Base-by-base conservation (phyloP, 352 stramenopile species). In the Pythium biforme region DNA sequence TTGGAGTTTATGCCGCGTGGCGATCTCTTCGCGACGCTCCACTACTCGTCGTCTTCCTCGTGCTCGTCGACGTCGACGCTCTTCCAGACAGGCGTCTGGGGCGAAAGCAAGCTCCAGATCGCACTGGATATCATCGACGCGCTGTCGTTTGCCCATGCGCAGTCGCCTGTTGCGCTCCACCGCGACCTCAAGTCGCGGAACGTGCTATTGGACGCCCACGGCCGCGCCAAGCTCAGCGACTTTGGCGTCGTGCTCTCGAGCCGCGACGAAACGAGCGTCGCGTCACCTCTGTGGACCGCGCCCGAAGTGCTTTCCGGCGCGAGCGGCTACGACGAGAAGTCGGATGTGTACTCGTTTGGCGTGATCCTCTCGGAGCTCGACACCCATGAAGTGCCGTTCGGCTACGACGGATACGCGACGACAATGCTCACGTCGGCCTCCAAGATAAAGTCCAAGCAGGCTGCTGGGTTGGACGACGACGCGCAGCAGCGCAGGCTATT, bases 281-380 rank as follows among this genome's bases (percentile, higher is more conserved):
- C 11, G 1, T 64, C 57, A 20, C 48, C 57, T 1, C 43, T 54
- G 47, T 64, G 57, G 57, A 57, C 52, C 1, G 57, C 57, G 8
- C 57, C 57, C 1, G 57, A 64, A n/a, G 47, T 64, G 10, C 33
- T 64, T 6, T 22, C 48, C 1, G 47, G 47, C 1, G 37, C 23
- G 14, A n/a, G 27, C 2, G n/a, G 33, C 6, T 57, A 57, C 47
- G 47, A 56, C 17, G 46, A 56, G 33, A 64, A 64, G 57, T 22
- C 47, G 5, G 57, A 64, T 22, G 22, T 64, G 4, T 64, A 49
- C 26, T 75, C 71, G 29, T 75, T 73, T 51, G 71, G 71, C 20
- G 68, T 76, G 50, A 59, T 66, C 23, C 59, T 66, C 7, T 66
- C 59, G 22, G 59, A 66, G 52, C 51, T 66, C 10, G 59, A 66